phyloP scores from a whole-genome alignment of 2,329 filamentous ascomycete genomes.

The Gliomastix tumulicola region DNA sequence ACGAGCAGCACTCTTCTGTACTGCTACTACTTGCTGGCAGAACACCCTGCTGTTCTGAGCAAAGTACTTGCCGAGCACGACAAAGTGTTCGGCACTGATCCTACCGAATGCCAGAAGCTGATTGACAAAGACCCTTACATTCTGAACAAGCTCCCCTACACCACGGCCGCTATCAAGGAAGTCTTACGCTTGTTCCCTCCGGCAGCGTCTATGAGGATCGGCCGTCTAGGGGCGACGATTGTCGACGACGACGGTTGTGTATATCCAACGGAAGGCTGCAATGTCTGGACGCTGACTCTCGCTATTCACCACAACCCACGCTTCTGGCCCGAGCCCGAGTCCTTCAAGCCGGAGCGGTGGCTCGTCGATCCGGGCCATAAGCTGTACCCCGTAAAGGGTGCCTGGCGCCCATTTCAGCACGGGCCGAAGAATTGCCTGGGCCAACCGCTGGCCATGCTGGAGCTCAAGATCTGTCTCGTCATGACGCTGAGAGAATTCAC shows the following conservation, averaged over 20 bases:
- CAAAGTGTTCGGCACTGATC: slow-evolving; percentile 36
- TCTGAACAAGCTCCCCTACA: slow-evolving; percentile 44
- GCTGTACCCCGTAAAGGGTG: slow-evolving; percentile 17
- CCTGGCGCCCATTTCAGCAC: slow-evolving; percentile 46
- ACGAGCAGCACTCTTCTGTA: slow-evolving; percentile 31
- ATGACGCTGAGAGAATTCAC: slow-evolving; percentile 42
- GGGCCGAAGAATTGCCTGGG: slow-evolving; percentile 49
- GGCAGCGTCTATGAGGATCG: slow-evolving; percentile 29
- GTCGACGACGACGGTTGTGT: slow-evolving; percentile 31
- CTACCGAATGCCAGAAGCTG: slow-evolving; percentile 22
- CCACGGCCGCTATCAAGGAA: slow-evolving; percentile 44
- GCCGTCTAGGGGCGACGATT: slow-evolving; percentile 23
- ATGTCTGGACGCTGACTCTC: background rate
- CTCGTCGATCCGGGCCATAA: slow-evolving; percentile 18
- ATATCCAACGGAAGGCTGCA: slow-evolving; percentile 20
- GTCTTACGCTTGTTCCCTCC: slow-evolving; percentile 43
- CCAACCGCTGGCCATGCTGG: slow-evolving; percentile 45
- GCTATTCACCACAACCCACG: slow-evolving; percentile 20
- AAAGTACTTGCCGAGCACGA: slow-evolving; percentile 20
- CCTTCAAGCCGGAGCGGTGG: slow-evolving; percentile 36
- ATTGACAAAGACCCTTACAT: slow-evolving; percentile 33
- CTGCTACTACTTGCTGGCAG: slow-evolving; percentile 21
- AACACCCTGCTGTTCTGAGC: slow-evolving; percentile 21
- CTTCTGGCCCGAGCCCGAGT: slow-evolving; percentile 27
- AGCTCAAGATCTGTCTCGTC: slow-evolving; percentile 41